Evolutionary conservation across 2,329 filamentous ascomycete species (phyloP).

Genomic region (Fusarium chaquense): DNA sequence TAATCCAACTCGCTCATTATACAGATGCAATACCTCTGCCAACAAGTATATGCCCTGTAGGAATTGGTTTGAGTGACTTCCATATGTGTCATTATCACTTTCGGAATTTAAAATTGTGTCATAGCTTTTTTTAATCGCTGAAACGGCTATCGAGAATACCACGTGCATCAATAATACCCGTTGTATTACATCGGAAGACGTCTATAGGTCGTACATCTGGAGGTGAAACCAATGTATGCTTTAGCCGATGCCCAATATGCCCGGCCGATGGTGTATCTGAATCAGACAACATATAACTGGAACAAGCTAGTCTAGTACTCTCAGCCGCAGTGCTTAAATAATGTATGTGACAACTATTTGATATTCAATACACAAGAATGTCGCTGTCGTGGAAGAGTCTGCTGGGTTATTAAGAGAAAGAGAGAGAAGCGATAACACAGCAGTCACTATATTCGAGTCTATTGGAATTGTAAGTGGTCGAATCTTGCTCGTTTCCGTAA

Average conservation of each 20-base stretch:
- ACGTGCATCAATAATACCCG: background rate
- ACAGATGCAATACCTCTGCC: background rate
- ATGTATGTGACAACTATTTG: background rate
- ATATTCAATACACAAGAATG: background rate
- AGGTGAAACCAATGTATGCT: background rate
- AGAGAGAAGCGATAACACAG: too few species aligned
- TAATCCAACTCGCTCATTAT: slow-evolving; percentile 12
- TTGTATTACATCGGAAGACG: slow-evolving; percentile 12
- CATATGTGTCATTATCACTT: background rate
- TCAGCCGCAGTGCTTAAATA: background rate
- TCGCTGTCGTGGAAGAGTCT: background rate
- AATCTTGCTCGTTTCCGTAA: background rate
- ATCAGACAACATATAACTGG: background rate
- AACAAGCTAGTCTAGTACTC: background rate
- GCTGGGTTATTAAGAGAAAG: background rate
- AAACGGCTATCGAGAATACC: background rate
- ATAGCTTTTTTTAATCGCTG: background rate
- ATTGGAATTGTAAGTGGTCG: background rate
- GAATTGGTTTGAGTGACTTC: background rate
- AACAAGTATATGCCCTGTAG: background rate
- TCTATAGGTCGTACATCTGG: background rate
- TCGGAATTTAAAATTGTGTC: background rate
- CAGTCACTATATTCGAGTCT: too few species aligned
- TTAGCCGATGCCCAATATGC: background rate
- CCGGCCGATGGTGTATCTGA: background rate